These are phyloP conservation scores for Gaeumannomyces sp. DNA, from an alignment of 2,329 filamentous ascomycete species.

Conservation along the genomic window DNA sequence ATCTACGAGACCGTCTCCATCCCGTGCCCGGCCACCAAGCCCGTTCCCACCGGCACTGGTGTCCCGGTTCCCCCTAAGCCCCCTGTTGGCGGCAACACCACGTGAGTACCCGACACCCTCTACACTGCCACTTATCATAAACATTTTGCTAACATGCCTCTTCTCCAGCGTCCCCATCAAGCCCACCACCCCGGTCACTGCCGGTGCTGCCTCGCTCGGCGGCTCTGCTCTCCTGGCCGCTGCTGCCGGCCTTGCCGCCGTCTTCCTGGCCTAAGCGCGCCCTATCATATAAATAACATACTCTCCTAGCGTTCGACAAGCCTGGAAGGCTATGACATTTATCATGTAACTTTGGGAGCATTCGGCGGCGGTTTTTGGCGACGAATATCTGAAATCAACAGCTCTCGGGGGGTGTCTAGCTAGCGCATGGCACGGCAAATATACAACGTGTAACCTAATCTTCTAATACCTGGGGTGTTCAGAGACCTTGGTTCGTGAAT, in stretches of 20 bases:
- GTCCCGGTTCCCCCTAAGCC: constrained; percentile 15
- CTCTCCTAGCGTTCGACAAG: constrained; percentile 29
- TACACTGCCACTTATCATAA: constrained; percentile 1
- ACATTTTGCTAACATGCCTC: constrained; percentile 13
- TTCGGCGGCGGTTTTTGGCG: constrained; percentile 20
- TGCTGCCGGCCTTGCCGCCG: constrained; percentile 46
- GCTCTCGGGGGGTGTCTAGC: constrained; percentile 18
- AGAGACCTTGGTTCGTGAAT: not conserved
- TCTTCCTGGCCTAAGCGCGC: constrained; percentile 46
- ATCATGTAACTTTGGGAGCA: constrained; percentile 7
- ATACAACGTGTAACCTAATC: constrained; percentile 38
- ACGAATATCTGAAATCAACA: constrained; percentile 26
- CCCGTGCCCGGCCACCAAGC: constrained; percentile 33
- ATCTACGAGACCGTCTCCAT: constrained; percentile 43
- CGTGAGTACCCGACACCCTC: constrained; percentile 20
- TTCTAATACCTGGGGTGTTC: constrained; percentile 35
- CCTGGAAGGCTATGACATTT: constrained; percentile 34
- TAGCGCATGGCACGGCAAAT: constrained; percentile 19
- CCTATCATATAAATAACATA: constrained; percentile 9
- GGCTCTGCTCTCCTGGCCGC: constrained; percentile 50
- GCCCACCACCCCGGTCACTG: constrained; percentile 34
- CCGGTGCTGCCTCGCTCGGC: constrained; percentile 46
- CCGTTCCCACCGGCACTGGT: constrained; percentile 15
- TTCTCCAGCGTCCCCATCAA: constrained; percentile 16
- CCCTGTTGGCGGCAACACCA: constrained; percentile 24